These are phyloP conservation scores for Salix brachista DNA, from an alignment of 345 rosid genomes.

Conservation along the genomic window DNA sequence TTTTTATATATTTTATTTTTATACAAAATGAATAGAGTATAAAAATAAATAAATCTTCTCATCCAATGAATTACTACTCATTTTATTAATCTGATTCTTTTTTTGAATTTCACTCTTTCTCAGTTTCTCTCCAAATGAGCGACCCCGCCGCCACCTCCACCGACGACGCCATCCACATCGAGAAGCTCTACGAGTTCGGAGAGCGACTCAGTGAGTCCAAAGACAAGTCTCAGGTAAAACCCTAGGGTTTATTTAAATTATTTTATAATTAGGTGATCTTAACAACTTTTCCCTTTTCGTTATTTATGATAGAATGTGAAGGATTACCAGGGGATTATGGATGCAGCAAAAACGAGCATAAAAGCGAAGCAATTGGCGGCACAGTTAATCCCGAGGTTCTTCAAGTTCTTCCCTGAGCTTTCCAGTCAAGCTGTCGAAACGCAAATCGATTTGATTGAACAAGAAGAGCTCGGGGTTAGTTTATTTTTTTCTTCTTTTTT, in stretches of 20 bases:
- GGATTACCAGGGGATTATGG: conserved; percentile 85
- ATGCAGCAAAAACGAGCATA: conserved; percentile 62
- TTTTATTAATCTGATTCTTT: background rate
- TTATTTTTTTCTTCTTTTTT: background rate
- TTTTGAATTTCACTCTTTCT: conserved; percentile 2
- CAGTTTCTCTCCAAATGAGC: conserved; percentile 39
- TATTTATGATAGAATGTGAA: conserved; percentile 51
- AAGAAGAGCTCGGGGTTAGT: conserved; percentile 86
- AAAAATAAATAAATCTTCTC: background rate
- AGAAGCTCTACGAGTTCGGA: conserved; percentile 94
- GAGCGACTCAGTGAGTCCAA: conserved; percentile 90
- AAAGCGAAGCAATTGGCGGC: conserved; percentile 96
- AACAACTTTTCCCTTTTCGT: background rate
- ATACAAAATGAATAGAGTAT: no score
- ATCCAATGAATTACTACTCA: background rate
- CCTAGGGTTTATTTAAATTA: conserved; percentile 20
- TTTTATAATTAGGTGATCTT: background rate
- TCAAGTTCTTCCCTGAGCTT: conserved; percentile 89
- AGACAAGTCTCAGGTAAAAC: conserved; percentile 82
- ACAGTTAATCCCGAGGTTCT: conserved; percentile 95
- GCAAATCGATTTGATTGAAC: conserved; percentile 85
- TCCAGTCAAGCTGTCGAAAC: conserved; percentile 62
- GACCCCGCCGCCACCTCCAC: conserved; percentile 37
- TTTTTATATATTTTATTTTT: no score
- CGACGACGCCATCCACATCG: conserved; percentile 74